Evolutionary conservation across 2,329 filamentous ascomycete genomes (phyloP), one percentile per base, ranked within the genome.

Genomic region (Phaeosphaeriaceae sp.): DNA sequence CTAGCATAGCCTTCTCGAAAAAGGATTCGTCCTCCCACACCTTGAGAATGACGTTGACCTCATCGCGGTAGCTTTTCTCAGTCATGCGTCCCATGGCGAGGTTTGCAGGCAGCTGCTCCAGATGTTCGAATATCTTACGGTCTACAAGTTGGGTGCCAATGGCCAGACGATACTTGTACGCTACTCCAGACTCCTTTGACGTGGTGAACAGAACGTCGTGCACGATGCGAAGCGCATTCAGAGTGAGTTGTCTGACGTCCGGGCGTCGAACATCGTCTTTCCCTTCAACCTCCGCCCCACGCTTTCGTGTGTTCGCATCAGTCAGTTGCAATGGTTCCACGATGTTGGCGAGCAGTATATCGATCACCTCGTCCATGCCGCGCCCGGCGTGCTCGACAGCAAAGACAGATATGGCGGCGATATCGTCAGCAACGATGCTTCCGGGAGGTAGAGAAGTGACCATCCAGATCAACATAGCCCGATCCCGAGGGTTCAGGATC

Each of bases 291-390:
- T 67, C 57, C 6, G 65, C 62, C 24, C 63, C 52, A 8, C 57
- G 52, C 21, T 63, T 78, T 8, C 86, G 81, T 0, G 88, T 86
- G 59, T 92, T 94, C 23, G 91, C 91, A 7, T 85, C 85, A 0
- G 89, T 92, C 65, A 90, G 87, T 6, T 89, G 86, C 58, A 96
- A 88, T 0, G 95, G 95, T 52, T 85, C 87, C 59, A 91, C 84
- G 32, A 98, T 84, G 69, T 99, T 98, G 0, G 88, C 85, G 0
- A 97, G 86, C 40, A 98, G 89, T 79, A 97, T 87, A 51, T 94
- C 87, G n/a, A 97, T 93, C 35, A 97, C 90, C 79, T 98, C 95
- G 64, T 96, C 91, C 13, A 92, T 91, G 17, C 94, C 95, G 21
- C 88, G 85, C 42, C 90, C 92, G 1, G 93, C 91, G 74, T 98